Conservation (phyloP, 2,329 filamentous ascomycete species). For the Alternaria tenuissima region DNA sequence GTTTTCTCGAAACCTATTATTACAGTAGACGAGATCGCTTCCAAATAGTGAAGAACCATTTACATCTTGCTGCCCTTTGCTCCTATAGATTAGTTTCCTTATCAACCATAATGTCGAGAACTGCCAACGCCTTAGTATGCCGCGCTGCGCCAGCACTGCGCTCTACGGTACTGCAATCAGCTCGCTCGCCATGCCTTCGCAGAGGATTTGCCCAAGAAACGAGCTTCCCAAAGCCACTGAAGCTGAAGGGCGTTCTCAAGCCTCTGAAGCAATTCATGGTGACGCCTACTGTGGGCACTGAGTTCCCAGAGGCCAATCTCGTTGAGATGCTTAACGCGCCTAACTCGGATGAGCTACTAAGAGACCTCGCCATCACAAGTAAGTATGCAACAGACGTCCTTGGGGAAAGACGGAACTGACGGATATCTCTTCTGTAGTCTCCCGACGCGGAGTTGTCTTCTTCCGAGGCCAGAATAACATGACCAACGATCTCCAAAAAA, state of each 20-base stretch:
- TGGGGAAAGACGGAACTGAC: conserved; percentile 1
- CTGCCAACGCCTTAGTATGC: conserved; percentile 3
- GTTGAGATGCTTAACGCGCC: conserved; percentile 12
- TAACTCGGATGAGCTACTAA: conserved; percentile 10
- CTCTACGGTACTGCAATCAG: background rate
- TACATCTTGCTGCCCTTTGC: background rate
- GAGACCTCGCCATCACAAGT: conserved; percentile 12
- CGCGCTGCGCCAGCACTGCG: background rate
- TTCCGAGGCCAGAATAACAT: conserved; percentile 8
- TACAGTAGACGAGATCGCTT: conserved; percentile 4
- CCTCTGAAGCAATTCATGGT: conserved; percentile 12
- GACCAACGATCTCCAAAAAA: conserved; percentile 13
- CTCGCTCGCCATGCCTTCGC: conserved; percentile 9
- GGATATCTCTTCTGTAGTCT: background rate
- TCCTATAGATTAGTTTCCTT: background rate
- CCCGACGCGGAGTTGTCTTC: conserved; percentile 10
- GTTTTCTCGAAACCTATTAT: background rate
- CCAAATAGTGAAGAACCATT: background rate
- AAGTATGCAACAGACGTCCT: background rate
- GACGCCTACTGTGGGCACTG: conserved; percentile 14
- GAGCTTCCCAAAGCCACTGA: conserved; percentile 10
- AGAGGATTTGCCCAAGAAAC: conserved; percentile 13
- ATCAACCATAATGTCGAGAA: conserved; percentile 12
- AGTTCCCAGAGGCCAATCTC: conserved; percentile 13
- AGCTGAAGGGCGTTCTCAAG: conserved; percentile 12